Conservation (phyloP, 2,329 filamentous ascomycete species). For the Fusarium nodosum region DNA sequence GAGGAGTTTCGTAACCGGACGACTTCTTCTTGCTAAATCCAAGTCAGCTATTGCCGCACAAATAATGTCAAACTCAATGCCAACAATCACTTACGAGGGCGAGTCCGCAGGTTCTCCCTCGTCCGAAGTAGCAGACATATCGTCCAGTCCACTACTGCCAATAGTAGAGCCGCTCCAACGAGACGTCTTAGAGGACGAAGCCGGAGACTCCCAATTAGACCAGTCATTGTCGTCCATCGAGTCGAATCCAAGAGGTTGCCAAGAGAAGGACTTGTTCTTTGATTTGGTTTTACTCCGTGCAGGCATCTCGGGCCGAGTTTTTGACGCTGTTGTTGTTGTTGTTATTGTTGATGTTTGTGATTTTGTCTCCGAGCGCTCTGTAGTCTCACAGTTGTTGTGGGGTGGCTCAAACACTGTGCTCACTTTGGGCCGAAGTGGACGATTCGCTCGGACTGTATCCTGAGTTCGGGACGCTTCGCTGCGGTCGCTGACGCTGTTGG, state of each 20-base stretch:
- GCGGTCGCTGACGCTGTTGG: constrained; percentile 40
- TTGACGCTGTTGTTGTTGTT: constrained; percentile 53
- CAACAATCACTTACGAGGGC: constrained; percentile 61
- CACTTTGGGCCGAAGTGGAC: constrained; percentile 58
- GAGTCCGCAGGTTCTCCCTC: constrained; percentile 61
- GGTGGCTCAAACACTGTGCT: constrained; percentile 59
- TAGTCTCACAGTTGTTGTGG: constrained; percentile 40
- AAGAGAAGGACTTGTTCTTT: constrained; percentile 69
- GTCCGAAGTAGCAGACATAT: constrained; percentile 63
- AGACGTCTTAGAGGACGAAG: constrained; percentile 64
- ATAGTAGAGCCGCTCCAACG: constrained; percentile 75
- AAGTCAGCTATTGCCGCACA: constrained; percentile 24
- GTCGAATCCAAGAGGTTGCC: constrained; percentile 70
- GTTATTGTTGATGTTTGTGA: constrained; percentile 50
- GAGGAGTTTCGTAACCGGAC: constrained; percentile 50
- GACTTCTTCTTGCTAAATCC: constrained; percentile 53
- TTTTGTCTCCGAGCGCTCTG: constrained; percentile 21
- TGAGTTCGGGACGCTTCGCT: constrained; percentile 54
- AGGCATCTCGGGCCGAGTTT: constrained; percentile 49
- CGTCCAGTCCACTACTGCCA: constrained; percentile 57
- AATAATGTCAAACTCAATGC: constrained; percentile 5
- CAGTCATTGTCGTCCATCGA: constrained; percentile 72
- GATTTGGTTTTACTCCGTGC: constrained; percentile 56
- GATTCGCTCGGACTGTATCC: constrained; percentile 63
- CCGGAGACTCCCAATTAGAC: constrained; percentile 73